Percentiles rank a stretch among this genome's conserved stretches.
These are phyloP conservation scores for Sporisorium graminicola DNA, from an alignment of 1,284 basidiomycete species.

Conservation along the genomic window DNA sequence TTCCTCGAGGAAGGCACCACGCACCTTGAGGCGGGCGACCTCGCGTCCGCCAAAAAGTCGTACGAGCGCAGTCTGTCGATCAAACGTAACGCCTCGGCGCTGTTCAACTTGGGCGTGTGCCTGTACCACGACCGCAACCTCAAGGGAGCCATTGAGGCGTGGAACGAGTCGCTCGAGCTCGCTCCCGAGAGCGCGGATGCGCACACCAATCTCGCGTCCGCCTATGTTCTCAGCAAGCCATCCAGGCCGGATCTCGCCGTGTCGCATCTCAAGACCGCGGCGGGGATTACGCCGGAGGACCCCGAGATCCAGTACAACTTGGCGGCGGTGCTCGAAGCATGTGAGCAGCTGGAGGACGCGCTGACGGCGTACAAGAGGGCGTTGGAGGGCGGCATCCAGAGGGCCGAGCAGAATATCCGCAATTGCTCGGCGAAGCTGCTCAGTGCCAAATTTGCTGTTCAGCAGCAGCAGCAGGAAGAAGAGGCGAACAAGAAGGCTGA, in stretches of 20 bases:
- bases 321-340: conserved; percentile 88
- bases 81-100: conserved; percentile 82
- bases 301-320: conserved; percentile 95
- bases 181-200: conserved; percentile 89
- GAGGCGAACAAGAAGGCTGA: conserved; percentile 6
- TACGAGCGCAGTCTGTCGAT: conserved; percentile 86
- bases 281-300: conserved; percentile 87
- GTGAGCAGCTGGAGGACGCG: conserved; percentile 84
- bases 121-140: conserved; percentile 84
- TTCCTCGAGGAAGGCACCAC: conserved; percentile 88
- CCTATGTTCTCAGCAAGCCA: conserved; percentile 88
- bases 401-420: conserved; percentile 85
- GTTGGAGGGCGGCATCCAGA: conserved; percentile 78
- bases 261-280: conserved; percentile 80
- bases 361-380: conserved; percentile 83
- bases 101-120: conserved; percentile 89
- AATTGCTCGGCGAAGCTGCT: conserved; percentile 78
- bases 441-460: conserved; percentile 39
- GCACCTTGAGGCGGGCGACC: conserved; percentile 89
- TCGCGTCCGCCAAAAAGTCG: conserved; percentile 81
- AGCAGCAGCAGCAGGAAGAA: conserved; percentile 35
- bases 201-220: conserved; percentile 92
- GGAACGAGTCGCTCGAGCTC: conserved; percentile 71
- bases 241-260: conserved; percentile 89
- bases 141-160: conserved; percentile 55